These are phyloP conservation scores for Penicillium ochrochloron DNA, from an alignment of 495 filamentous ascomycete genomes.

Conservation along the genomic window DNA sequence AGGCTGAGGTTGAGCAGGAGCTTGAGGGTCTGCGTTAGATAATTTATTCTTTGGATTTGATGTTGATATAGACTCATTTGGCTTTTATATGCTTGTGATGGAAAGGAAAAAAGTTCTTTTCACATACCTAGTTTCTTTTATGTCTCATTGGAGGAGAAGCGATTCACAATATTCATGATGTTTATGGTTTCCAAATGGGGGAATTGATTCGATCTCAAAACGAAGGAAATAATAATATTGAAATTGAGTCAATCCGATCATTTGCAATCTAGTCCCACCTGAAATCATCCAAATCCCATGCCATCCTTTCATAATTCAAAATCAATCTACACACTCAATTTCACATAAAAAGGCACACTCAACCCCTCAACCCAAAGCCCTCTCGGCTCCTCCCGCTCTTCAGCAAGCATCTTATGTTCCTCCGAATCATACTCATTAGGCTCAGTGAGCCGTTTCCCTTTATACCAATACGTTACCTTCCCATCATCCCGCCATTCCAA, in stretches of 20 bases:
- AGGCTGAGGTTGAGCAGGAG: conserved; percentile 45
- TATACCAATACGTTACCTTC: background rate
- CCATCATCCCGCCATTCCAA: background rate
- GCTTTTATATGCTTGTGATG: background rate
- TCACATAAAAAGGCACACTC: background rate
- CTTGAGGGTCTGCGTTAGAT: conserved; percentile 29
- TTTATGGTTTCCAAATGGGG: background rate
- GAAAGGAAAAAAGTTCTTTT: background rate
- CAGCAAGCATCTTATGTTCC: background rate
- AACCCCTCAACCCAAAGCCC: background rate
- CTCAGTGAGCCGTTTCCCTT: background rate
- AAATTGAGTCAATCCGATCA: background rate
- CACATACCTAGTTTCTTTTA: background rate
- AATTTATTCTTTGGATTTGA: background rate
- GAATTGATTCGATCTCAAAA: background rate
- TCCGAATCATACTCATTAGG: background rate
- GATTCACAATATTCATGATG: conserved; percentile 1
- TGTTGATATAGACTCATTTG: conserved; percentile 4
- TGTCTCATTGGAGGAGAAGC: background rate
- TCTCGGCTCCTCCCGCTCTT: background rate
- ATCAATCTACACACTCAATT: background rate
- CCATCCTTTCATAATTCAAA: no score
- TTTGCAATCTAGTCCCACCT: background rate
- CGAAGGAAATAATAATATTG: background rate
- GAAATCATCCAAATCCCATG: no score